These are phyloP conservation scores for Phyllosticta citriasiana DNA, from an alignment of 2,329 filamentous ascomycete genomes.

Conservation along the genomic window DNA sequence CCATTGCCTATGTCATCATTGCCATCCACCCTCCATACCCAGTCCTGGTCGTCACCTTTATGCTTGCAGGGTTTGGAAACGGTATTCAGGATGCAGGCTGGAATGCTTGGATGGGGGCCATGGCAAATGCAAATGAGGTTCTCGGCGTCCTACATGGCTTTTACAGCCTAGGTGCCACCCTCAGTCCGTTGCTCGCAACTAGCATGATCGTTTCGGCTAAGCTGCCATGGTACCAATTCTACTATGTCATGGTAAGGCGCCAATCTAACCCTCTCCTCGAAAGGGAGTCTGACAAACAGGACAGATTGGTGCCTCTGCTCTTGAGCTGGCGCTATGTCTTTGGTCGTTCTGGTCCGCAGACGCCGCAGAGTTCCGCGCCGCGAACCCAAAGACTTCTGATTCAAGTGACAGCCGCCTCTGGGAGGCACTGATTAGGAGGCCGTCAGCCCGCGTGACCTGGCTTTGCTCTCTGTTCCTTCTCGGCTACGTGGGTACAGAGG, in stretches of 20 bases:
- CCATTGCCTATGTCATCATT: constrained; percentile 56
- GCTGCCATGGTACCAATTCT: constrained; percentile 62
- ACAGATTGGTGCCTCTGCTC: constrained; percentile 42
- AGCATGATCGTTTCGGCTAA: constrained; percentile 56
- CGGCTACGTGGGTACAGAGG: constrained; percentile 70
- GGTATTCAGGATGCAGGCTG: constrained; percentile 55
- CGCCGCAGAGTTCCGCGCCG: constrained; percentile 46
- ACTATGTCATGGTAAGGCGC: constrained; percentile 59
- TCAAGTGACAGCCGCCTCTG: constrained; percentile 40
- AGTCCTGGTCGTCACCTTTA: constrained; percentile 53
- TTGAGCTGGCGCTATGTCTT: constrained; percentile 46
- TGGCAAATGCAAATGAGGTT: constrained; percentile 64
- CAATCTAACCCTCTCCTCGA: neutral
- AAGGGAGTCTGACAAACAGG: neutral
- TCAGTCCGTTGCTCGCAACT: constrained; percentile 61
- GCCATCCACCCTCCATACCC: constrained; percentile 60
- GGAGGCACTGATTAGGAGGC: constrained; percentile 38
- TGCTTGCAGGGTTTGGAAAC: constrained; percentile 61
- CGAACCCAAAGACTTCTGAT: constrained; percentile 35
- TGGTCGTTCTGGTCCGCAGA: constrained; percentile 55
- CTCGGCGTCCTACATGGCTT: constrained; percentile 62
- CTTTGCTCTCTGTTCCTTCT: constrained; percentile 65
- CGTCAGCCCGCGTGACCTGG: constrained; percentile 54
- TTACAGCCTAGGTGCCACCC: constrained; percentile 62
- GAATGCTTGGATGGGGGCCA: constrained; percentile 58